Evolutionary conservation across 441 rosid genomes (phyloP), one percentile per base, ranked within the genome.

Genomic region (Breynia disticha): DNA sequence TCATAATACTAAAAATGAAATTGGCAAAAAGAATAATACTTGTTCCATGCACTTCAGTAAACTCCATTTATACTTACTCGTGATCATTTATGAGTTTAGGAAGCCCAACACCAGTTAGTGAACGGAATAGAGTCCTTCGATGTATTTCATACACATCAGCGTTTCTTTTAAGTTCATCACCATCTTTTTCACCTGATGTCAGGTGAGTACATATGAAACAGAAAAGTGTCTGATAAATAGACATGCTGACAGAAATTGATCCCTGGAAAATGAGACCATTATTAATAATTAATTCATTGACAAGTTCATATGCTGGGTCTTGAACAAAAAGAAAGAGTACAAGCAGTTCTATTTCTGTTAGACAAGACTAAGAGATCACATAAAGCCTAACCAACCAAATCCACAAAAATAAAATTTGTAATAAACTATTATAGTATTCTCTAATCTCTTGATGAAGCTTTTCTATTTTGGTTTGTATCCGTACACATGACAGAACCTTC

Each of bases 171-270:
- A 69, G 74, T 59, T 79, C 81, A 70, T 88, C 96, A 52, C 80
- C 95, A 7, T 85, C 91, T 62, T 79, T 81, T 66, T 85, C 91
- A 22, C 96, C 96, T 35, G 96, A 71, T 24, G 95, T 83, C 55
- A 88, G 76, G 70, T 88, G 96, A 10, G 87, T 50, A 56, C 84
- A 78, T 51, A 81, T 64, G 67, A 88, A 88, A 67, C 95, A 88
- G 57, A 81, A 83, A 54, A 67, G 67, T 14, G 96, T 88, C 69
- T 88, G 91, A 67, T 85, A 67, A 67, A 88, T 74, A 9, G 96
- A 85, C 89, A 88, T 77, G 53, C 95, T 88, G 69, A 85, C 91
- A 13, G 96, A 81, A 61, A 88, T 61, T 37, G 96, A 86, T 72
- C 96, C 96, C 96, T 88, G 80, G 16, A 73, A 71, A 49, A 69